Evolutionary conservation across 345 rosid genomes (phyloP).

Genomic region (Dipteronia sinensis): DNA sequence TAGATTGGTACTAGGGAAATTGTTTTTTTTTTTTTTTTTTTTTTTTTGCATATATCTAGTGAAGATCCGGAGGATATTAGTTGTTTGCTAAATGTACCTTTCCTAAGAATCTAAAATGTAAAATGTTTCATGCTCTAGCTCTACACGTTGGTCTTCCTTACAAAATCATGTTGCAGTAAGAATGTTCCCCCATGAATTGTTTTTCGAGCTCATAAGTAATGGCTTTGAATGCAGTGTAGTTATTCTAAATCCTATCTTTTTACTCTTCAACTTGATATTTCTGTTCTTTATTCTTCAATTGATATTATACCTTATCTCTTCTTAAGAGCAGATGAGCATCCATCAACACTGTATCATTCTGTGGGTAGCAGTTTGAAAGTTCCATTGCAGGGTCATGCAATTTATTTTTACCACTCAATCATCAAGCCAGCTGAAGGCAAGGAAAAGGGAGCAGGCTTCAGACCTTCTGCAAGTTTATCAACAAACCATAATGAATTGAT

Average conservation of each 20-base stretch:
- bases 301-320: slow-evolving; percentile 11
- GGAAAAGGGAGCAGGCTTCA: slow-evolving; percentile 36
- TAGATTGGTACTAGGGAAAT: neutral
- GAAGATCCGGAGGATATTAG: neutral
- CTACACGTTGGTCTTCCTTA: too few relatives aligned
- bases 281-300: neutral
- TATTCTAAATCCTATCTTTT: neutral
- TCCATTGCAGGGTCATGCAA: slow-evolving; percentile 51
- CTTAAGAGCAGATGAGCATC: slow-evolving; percentile 41
- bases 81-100: neutral
- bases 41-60: neutral
- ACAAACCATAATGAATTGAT: slow-evolving; percentile 35
- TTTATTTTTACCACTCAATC: slow-evolving; percentile 37
- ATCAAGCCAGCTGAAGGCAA: slow-evolving; percentile 35
- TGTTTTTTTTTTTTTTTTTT: neutral
- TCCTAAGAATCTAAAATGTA: neutral
- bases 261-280: neutral
- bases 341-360: slow-evolving; percentile 44
- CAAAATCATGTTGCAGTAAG: neutral
- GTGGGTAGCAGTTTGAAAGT: slow-evolving; percentile 65
- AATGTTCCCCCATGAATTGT: too few relatives aligned
- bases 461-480: slow-evolving; percentile 42
- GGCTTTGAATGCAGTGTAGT: neutral
- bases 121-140: neutral
- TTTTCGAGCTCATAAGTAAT: neutral